phyloP scores from a whole-genome alignment of 1,284 basidiomycete genomes.

The Boletellus sp. region DNA sequence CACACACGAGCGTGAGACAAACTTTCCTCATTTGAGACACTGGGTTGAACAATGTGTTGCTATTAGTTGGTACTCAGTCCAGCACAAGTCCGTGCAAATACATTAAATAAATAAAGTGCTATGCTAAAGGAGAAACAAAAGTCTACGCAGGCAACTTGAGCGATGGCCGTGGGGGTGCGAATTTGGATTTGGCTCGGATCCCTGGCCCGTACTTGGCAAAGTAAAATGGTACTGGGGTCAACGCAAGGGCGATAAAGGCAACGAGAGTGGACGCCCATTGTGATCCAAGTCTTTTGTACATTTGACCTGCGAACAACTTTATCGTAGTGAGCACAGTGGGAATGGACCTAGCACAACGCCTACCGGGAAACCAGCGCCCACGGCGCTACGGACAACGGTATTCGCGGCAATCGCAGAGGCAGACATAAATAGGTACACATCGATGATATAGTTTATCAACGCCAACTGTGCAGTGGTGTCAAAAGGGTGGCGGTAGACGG shows the following conservation, averaged over 20 bases:
- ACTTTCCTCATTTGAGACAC: constrained; percentile 3
- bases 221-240: constrained; percentile 55
- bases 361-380: constrained; percentile 59
- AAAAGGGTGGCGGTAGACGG: not conserved
- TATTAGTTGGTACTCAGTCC: no score
- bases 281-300: constrained; percentile 49
- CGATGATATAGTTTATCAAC: constrained; percentile 56
- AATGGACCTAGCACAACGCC: constrained; percentile 9
- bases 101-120: constrained; percentile 1
- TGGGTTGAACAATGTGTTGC: no score
- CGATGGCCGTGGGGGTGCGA: constrained; percentile 32
- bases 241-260: constrained; percentile 46
- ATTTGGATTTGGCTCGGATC: constrained; percentile 43
- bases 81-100: no score
- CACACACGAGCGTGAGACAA: not conserved
- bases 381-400: constrained; percentile 52
- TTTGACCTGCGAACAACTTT: constrained; percentile 49
- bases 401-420: constrained; percentile 57
- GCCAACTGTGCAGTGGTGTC: constrained; percentile 36
- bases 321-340: constrained; percentile 9
- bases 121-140: not conserved
- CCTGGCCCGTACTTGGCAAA: constrained; percentile 45
- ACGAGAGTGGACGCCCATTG: constrained; percentile 57
- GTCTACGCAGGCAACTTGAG: constrained; percentile 16
- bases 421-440: constrained; percentile 53